phyloP scores from a whole-genome alignment of 495 filamentous ascomycete genomes.

The Apodospora peruviana region DNA sequence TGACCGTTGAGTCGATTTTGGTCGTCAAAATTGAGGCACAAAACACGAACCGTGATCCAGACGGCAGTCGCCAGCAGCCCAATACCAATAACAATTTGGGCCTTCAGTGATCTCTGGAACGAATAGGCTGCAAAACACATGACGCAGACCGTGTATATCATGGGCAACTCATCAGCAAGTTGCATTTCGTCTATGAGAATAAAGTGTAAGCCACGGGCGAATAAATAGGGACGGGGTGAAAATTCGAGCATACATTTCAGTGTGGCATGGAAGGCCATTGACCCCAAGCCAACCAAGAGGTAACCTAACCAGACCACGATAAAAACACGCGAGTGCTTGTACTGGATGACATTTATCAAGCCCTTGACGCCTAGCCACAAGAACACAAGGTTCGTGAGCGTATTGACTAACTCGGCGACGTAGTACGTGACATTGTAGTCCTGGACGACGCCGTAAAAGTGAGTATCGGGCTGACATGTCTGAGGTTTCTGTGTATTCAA shows the following conservation, averaged over 20 bases:
- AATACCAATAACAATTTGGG: conserved; percentile 53
- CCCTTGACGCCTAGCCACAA: conserved; percentile 68
- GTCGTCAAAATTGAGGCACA: background rate
- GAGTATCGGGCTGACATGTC: conserved; percentile 4
- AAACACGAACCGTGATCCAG: conserved; percentile 63
- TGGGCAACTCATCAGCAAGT: conserved; percentile 89
- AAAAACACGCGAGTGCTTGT: conserved; percentile 71
- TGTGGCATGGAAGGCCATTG: conserved; percentile 76
- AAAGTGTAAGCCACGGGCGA: conserved; percentile 9
- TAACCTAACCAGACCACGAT: conserved; percentile 67
- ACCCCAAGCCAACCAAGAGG: conserved; percentile 72
- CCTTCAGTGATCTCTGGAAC: conserved; percentile 53
- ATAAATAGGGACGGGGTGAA: background rate
- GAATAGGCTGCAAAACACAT: conserved; percentile 76
- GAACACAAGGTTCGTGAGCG: conserved; percentile 77
- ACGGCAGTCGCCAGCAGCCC: conserved; percentile 58
- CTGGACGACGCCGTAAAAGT: conserved; percentile 12
- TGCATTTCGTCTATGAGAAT: conserved; percentile 81
- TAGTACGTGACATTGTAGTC: conserved; percentile 46
- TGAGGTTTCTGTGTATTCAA: background rate
- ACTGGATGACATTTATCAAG: conserved; percentile 59
- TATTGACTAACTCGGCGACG: conserved; percentile 44
- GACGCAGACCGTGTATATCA: conserved; percentile 98
- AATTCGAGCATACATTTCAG: conserved; percentile 61
- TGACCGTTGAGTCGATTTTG: too few relatives aligned